Conservation (phyloP, 257 asterid genomes). For the Gentiana macrophylla region DNA sequence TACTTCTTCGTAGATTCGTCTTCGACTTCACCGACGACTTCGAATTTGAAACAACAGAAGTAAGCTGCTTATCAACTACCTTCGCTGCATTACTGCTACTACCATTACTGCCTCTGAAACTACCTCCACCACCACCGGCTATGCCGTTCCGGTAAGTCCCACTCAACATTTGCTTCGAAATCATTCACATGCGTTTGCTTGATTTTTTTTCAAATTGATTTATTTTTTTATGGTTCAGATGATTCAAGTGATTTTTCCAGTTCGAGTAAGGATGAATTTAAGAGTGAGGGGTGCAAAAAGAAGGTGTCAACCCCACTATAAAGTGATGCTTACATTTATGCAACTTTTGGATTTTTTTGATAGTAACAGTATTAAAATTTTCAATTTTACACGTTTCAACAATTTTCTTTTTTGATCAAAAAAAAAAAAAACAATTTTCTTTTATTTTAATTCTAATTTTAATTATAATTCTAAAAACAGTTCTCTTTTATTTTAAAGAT, state of each 20-base stretch:
- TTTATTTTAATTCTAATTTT: too few relatives aligned
- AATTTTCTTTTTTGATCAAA: too few relatives aligned
- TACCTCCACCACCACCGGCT: not conserved
- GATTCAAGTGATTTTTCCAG: not conserved
- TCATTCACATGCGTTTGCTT: conserved; percentile 4
- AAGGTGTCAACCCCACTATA: not conserved
- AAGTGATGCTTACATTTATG: too few relatives aligned
- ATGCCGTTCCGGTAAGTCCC: too few relatives aligned
- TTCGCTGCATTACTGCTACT: conserved; percentile 27
- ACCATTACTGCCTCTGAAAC: conserved; percentile 39
- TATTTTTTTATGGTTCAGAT: conserved; percentile 7
- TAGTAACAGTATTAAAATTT: too few relatives aligned
- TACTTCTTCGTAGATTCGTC: conserved; percentile 30
- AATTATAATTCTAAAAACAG: too few relatives aligned
- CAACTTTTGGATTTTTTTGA: too few relatives aligned
- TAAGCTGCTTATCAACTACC: conserved; percentile 21
- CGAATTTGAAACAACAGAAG: conserved; percentile 23
- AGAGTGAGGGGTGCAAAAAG: not conserved
- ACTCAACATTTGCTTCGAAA: conserved; percentile 23
- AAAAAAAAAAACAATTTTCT: too few relatives aligned
- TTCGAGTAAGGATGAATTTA: not conserved
- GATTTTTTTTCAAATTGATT: not conserved
- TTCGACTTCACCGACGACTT: conserved; percentile 40
- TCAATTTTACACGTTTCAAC: too few relatives aligned
- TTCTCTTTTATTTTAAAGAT: too few relatives aligned